Percentiles rank a stretch among this genome's conserved stretches.
phyloP scores from a whole-genome alignment of 306 rosid genomes.

The Aeschynomene evenia region DNA sequence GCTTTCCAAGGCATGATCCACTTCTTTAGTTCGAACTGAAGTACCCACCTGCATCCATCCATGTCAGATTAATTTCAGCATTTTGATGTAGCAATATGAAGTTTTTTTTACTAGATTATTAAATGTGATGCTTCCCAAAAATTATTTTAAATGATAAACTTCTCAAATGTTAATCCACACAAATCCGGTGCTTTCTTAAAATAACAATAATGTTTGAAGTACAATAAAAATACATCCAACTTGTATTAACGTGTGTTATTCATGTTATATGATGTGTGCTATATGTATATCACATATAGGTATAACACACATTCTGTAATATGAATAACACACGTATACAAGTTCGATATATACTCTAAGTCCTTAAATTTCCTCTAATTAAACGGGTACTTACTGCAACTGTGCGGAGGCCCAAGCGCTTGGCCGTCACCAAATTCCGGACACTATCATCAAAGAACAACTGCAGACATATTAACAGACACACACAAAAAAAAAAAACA shows the following conservation, averaged over 20 bases:
- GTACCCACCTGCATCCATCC: slow-evolving; percentile 68
- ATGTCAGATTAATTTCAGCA: not conserved
- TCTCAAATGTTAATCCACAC: not conserved
- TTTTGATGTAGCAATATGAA: too few species aligned
- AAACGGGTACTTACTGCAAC: slow-evolving; percentile 55
- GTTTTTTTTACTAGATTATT: not conserved
- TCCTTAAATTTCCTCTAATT: too few species aligned
- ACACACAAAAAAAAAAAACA: not conserved
- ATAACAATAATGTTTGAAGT: too few species aligned
- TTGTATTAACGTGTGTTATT: too few species aligned
- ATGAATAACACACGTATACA: too few species aligned
- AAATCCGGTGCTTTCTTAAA: too few species aligned
- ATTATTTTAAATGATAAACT: too few species aligned
- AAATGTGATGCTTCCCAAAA: not conserved
- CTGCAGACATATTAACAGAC: slow-evolving; percentile 30
- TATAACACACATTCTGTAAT: too few species aligned
- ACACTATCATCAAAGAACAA: slow-evolving; percentile 80
- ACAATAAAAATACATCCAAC: too few species aligned
- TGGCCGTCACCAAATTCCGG: slow-evolving; percentile 63
- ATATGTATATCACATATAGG: too few species aligned
- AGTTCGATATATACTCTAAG: too few species aligned
- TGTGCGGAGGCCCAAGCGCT: slow-evolving; percentile 62
- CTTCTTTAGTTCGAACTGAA: slow-evolving; percentile 42
- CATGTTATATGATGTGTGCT: too few species aligned
- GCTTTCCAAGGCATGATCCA: slow-evolving; percentile 80